Base-by-base conservation (phyloP, 257 asterid species). In the Lycium ferocissimum region DNA sequence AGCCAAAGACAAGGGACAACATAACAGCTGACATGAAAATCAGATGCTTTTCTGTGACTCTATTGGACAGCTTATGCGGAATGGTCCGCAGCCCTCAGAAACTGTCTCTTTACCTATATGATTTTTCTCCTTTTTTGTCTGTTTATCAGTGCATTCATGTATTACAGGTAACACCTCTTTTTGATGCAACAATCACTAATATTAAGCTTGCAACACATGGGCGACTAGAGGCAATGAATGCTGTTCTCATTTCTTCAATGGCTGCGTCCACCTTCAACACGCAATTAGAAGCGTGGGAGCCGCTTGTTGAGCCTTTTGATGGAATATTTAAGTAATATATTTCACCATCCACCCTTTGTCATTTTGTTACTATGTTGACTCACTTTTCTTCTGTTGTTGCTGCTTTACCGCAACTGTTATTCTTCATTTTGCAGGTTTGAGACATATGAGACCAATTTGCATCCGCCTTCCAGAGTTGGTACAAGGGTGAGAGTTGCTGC, bases 151-250 rank as follows among this genome's bases (percentile, higher is more conserved):
- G 89, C 45, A 69, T 35, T 86, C 43, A 80, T 67, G 75, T 85
- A 82, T 87, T 86, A 84, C 93, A 96, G 99, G 92, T 95, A 89
- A 95, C 99, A 76, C 99, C 99, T 20, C 97, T 96, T 87, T 94
- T 96, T 92, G 99, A 96, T 90, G 95, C 94, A 85, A 95, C 99
- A 80, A 89, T 96, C 67, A 95, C 98, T 56, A 95, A 96, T 90
- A 92, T 95, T 90, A 96, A 94, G 92, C 94, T 96, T 85, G 98
- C 97, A 79, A 95, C 98, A 56, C 99, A 96, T 90, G 99, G 99
- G 59, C 92, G 91, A 80, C 87, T 88, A 53, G 99, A 96, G 69
- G 96, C 97, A 65, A 92, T 96, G 96, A 96, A 92, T 66, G 98
- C 98, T 11, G 98, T 94, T 80, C 87, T 96, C 88, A 90, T 95